These are phyloP conservation scores for Ascochyta lentis DNA, from an alignment of 2,329 filamentous ascomycete genomes.

Conservation along the genomic window DNA sequence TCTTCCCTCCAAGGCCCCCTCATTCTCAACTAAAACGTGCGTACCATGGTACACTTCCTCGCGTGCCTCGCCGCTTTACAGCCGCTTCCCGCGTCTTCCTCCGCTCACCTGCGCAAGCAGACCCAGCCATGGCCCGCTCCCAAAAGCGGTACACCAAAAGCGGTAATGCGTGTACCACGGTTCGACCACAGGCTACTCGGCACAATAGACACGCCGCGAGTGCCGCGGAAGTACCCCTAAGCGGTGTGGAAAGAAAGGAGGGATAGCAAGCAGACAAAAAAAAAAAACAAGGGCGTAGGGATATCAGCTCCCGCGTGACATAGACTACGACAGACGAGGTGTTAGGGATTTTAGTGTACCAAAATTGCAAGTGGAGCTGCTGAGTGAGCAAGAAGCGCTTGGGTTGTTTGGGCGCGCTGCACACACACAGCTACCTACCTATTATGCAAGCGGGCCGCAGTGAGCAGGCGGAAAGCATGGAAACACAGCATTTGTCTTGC, in stretches of 20 bases:
- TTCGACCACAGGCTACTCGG: conserved; percentile 7
- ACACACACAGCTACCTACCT: too few species aligned
- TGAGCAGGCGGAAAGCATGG: neutral
- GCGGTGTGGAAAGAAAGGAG: conserved; percentile 2
- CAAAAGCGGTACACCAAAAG: conserved; percentile 3
- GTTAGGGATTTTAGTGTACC: conserved; percentile 21
- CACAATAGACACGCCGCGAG: conserved; percentile 5
- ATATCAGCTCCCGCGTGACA: conserved; percentile 6
- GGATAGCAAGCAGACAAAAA: neutral
- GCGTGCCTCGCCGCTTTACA: conserved; percentile 17
- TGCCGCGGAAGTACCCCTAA: conserved; percentile 8
- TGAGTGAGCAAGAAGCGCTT: conserved; percentile 3
- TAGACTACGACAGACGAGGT: conserved; percentile 4
- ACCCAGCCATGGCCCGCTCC: conserved; percentile 1
- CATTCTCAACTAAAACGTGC: conserved; percentile 11
- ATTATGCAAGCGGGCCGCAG: neutral
- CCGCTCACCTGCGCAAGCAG: conserved; percentile 2
- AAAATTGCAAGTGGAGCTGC: conserved; percentile 16
- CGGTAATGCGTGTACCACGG: conserved; percentile 3
- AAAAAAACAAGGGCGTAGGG: neutral
- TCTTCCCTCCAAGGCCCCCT: neutral
- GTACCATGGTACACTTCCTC: conserved; percentile 15
- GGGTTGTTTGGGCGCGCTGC: neutral
- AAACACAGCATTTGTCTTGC: neutral
- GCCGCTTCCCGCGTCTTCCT: conserved; percentile 3